Conservation (phyloP, 352 stramenopile species). For the Pythium rhizo-oryzae region DNA sequence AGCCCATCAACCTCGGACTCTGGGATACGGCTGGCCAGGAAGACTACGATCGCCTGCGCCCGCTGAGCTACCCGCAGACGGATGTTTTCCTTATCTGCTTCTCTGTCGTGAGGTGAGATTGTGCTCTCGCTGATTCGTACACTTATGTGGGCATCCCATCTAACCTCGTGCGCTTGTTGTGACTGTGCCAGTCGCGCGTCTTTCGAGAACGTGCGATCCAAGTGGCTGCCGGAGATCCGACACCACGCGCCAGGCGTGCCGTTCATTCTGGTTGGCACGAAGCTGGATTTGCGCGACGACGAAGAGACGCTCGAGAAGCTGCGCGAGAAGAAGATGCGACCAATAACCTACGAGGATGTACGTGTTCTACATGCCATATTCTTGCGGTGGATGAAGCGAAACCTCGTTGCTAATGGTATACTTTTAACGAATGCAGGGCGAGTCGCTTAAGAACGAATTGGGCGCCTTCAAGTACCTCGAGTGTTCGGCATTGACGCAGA, state of each 20-base stretch:
- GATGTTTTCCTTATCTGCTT: conserved; percentile 98
- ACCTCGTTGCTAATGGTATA: too few species aligned
- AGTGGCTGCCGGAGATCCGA: conserved; percentile 92
- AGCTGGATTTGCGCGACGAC: conserved; percentile 92
- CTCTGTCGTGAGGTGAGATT: conserved; percentile 86
- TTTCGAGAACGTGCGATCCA: conserved; percentile 96
- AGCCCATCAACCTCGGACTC: conserved; percentile 95
- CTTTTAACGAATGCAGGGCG: conserved; percentile 46
- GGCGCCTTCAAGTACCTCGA: conserved; percentile 93
- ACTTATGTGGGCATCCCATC: not conserved
- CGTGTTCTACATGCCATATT: not conserved
- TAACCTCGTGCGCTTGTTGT: not conserved
- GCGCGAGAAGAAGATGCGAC: conserved; percentile 81
- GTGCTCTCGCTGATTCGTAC: not conserved
- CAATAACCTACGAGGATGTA: conserved; percentile 77
- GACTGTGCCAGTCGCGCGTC: conserved; percentile 69
- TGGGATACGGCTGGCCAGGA: conserved; percentile 98
- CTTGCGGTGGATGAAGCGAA: not conserved
- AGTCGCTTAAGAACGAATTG: conserved; percentile 89
- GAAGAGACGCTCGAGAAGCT: conserved; percentile 89
- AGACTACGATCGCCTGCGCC: conserved; percentile 96
- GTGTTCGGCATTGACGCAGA: conserved; percentile 93
- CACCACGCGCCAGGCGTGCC: conserved; percentile 89
- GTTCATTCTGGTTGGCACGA: conserved; percentile 97
- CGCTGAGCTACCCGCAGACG: conserved; percentile 96